Conservation (phyloP, 495 filamentous ascomycete species). For the Hypoxylon trugodes region DNA sequence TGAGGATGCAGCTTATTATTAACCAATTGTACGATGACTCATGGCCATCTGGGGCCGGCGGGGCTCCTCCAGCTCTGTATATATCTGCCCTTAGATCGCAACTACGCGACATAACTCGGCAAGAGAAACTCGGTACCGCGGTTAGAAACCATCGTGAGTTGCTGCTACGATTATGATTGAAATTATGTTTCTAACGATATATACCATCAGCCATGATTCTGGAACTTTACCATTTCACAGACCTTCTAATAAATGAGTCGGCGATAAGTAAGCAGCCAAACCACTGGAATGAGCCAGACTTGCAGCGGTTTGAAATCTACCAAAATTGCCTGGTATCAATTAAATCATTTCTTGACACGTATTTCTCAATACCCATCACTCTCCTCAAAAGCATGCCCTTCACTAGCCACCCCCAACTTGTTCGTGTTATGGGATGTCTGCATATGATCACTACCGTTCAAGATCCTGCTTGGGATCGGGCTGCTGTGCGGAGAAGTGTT, state of each 20-base stretch:
- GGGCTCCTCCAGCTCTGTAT: conserved; percentile 50
- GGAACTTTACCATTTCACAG: conserved; percentile 49
- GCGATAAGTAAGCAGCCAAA: conserved; percentile 40
- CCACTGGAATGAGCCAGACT: conserved; percentile 29
- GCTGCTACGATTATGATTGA: not conserved
- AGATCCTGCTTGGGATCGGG: conserved; percentile 50
- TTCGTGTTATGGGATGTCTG: conserved; percentile 41
- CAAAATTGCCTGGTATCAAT: conserved; percentile 37
- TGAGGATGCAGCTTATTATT: conserved; percentile 55
- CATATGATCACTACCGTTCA: conserved; percentile 43
- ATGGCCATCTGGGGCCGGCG: conserved; percentile 44
- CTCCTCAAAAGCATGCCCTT: conserved; percentile 43
- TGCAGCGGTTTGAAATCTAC: conserved; percentile 42
- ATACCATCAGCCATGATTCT: conserved; percentile 47
- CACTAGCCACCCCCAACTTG: conserved; percentile 42
- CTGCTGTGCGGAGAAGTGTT: conserved; percentile 35
- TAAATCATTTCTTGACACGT: conserved; percentile 38
- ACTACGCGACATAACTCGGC: conserved; percentile 47
- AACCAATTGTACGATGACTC: conserved; percentile 42
- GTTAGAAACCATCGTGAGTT: conserved; percentile 54
- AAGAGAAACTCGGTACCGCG: conserved; percentile 45
- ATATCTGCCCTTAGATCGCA: conserved; percentile 55
- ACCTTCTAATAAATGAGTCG: conserved; percentile 55
- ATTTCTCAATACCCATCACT: conserved; percentile 41
- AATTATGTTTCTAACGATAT: not conserved